Base-by-base conservation (phyloP, 345 rosid genomes). In the Isatis tinctoria region DNA sequence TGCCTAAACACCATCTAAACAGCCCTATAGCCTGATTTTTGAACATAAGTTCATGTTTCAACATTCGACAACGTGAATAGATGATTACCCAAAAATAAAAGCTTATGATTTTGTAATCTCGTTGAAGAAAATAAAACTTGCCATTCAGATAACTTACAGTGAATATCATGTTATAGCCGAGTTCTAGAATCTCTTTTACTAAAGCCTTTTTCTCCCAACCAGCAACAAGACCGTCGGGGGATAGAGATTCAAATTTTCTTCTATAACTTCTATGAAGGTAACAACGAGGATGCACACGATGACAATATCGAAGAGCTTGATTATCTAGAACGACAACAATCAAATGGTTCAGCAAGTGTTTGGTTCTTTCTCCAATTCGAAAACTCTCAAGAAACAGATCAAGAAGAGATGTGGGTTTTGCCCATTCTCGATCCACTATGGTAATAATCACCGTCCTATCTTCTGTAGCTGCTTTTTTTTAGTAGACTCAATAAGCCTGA, bases 371-470 rank as follows among this genome's bases (percentile, higher is more conserved):
- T 1, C 92, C 88, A 13, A 74, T 72, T 8, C 77, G 52, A 64
- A 83, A 77, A 74, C 90, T 85, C 75, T 81, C 79, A 4, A 90
- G 79, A 76, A 87, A 86, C 5, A 82, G 72, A 66, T 90, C 86
- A 20, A 87, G 75, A 45, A 83, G 22, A 10, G 88, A 83, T 10
- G 49, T 80, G 5, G 80, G 80, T 11, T 70, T 69, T 16, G 87
- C 85, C 84, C 85, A 82, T 67, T 77, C 72, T 49, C 39, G 33
- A 14, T 82, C 81, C 18, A 86, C 74, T 18, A 81, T 66, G 2
- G 86, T 85, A 47, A 87, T 24, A 72, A 87, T 81, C 28, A 86
- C 84, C 14, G 77, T 64, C 40, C 79, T 77, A 8, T 71, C 78
- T 1, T 73, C 35, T 80, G 47, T 81, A 36, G 81, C 18, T 77